phyloP scores from a whole-genome alignment of 2,329 filamentous ascomycete species.

The Cryoendolithus antarcticus region DNA sequence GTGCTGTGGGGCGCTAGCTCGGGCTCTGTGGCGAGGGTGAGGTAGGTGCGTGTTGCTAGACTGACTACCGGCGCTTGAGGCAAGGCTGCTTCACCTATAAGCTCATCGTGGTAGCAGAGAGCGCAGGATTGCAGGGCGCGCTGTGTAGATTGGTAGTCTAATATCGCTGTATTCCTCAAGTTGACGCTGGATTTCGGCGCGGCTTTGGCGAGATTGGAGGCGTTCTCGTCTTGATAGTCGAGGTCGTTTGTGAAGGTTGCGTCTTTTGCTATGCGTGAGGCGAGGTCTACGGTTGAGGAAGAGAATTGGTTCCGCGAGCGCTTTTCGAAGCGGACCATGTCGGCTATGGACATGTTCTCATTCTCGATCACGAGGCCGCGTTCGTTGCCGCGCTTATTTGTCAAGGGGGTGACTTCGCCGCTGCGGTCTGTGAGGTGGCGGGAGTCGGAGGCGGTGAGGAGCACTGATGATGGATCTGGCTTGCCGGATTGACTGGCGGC shows the following conservation, averaged over 20 bases:
- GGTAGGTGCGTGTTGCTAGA: conserved; percentile 70
- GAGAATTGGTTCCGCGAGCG: conserved; percentile 58
- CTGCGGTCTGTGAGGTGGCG: conserved; percentile 65
- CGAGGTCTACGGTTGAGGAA: conserved; percentile 67
- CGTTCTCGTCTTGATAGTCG: conserved; percentile 97
- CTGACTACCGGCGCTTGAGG: conserved; percentile 65
- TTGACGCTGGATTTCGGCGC: conserved; percentile 81
- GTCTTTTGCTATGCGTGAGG: conserved; percentile 90
- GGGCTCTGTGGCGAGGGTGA: conserved; percentile 81
- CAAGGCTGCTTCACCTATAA: conserved; percentile 37
- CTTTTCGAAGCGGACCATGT: conserved; percentile 92
- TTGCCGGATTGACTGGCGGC: conserved; percentile 43
- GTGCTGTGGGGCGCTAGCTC: conserved; percentile 75
- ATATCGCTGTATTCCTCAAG: conserved; percentile 75
- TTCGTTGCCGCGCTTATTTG: conserved; percentile 71
- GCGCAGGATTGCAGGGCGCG: conserved; percentile 76
- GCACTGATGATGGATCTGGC: conserved; percentile 56
- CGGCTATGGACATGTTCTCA: conserved; percentile 88
- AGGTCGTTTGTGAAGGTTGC: conserved; percentile 81
- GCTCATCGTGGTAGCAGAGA: conserved; percentile 71
- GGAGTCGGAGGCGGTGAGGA: conserved; percentile 79
- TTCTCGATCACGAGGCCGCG: conserved; percentile 80
- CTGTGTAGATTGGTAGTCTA: conserved; percentile 82
- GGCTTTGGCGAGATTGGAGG: conserved; percentile 71
- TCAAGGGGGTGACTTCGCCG: conserved; percentile 64